Conservation (phyloP, 306 rosid genomes). For the Citrullus mucosospermus region DNA sequence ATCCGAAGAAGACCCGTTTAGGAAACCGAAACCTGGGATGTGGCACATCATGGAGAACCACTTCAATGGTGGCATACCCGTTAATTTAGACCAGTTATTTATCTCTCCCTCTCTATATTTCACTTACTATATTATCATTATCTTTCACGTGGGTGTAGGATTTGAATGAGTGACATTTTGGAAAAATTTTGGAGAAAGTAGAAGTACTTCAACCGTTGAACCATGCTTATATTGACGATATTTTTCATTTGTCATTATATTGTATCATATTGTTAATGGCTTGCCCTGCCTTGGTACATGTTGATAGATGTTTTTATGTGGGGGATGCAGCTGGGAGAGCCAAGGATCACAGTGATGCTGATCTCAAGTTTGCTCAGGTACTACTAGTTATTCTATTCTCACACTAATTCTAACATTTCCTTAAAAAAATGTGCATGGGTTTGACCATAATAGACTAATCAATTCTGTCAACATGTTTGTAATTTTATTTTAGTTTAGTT, state of each 20-base stretch:
- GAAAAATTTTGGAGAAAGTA: neutral
- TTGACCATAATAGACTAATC: no score
- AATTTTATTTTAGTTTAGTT: no score
- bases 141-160: neutral
- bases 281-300: neutral
- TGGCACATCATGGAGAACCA: slow-evolving; percentile 75
- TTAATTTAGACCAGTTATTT: slow-evolving; percentile 69
- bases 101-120: slow-evolving; percentile 5
- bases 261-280: neutral
- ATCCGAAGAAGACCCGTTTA: slow-evolving; percentile 48
- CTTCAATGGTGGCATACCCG: slow-evolving; percentile 68
- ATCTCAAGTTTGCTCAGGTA: slow-evolving; percentile 81
- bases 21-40: slow-evolving; percentile 89
- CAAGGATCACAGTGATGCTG: slow-evolving; percentile 84
- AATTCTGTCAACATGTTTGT: no score
- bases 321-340: slow-evolving; percentile 95
- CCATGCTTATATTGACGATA: no score
- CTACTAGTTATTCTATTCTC: neutral
- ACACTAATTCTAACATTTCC: neutral
- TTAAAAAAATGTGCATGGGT: no score
- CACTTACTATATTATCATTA: neutral
- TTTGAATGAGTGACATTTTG: no score
- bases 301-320: slow-evolving; percentile 51
- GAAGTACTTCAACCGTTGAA: no score
- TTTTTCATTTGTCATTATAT: neutral